Evolutionary conservation across 371 early-diverging fungal species (phyloP).

Genomic region (Saksenaea vasiformis): DNA sequence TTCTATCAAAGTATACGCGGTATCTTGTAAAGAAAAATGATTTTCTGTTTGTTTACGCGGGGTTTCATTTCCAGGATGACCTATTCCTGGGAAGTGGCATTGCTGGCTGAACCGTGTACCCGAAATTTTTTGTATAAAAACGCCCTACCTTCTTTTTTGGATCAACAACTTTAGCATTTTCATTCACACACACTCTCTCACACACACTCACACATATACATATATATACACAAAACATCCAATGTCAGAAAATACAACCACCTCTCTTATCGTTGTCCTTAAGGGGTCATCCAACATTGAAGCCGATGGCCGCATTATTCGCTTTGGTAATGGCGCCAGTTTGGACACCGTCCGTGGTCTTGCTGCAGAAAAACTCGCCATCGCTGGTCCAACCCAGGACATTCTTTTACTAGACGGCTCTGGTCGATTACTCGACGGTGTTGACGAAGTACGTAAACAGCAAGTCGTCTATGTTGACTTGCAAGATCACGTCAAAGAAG

Average conservation of each 20-base stretch:
- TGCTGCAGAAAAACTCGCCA: constrained; percentile 27
- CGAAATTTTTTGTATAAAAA: neutral
- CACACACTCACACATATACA: neutral
- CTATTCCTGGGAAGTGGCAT: too few relatives aligned
- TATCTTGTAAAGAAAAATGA: too few relatives aligned
- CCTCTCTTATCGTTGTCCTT: constrained; percentile 30
- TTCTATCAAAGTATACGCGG: too few relatives aligned
- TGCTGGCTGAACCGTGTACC: too few relatives aligned
- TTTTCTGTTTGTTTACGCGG: too few relatives aligned
- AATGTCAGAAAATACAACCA: constrained; percentile 26
- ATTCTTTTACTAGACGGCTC: constrained; percentile 17
- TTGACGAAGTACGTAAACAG: constrained; percentile 26
- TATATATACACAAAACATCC: too few relatives aligned
- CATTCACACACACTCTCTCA: neutral
- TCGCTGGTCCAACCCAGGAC: constrained; percentile 16
- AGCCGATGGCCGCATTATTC: constrained; percentile 22
- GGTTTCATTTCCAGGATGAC: too few relatives aligned
- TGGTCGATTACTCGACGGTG: constrained; percentile 20
- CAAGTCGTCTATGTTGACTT: constrained; percentile 29
- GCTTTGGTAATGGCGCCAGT: constrained; percentile 25
- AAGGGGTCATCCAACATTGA: constrained; percentile 24
- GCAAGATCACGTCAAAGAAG: constrained; percentile 19
- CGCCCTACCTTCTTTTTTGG: neutral
- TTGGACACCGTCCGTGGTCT: constrained; percentile 28
- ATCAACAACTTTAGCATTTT: neutral